phyloP scores from a whole-genome alignment of 345 rosid species.

The Brassica cretica region DNA sequence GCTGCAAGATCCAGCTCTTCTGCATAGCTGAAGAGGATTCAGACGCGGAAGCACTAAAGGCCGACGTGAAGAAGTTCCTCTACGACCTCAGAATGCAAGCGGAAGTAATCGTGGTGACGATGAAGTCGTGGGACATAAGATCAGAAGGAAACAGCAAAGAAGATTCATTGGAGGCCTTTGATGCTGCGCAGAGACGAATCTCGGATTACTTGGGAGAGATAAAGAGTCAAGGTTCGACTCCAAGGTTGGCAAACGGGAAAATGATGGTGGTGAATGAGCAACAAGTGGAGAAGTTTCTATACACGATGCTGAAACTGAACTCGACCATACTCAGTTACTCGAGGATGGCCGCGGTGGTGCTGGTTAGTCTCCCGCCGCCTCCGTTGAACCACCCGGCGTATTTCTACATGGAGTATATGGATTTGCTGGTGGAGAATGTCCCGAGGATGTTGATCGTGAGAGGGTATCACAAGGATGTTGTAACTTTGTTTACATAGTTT shows the following conservation, averaged over 20 bases:
- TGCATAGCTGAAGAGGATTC: slow-evolving; percentile 99
- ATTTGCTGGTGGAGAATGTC: slow-evolving; percentile 90
- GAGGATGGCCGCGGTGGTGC: slow-evolving; percentile 92
- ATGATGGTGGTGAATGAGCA: slow-evolving; percentile 75
- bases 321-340: slow-evolving; percentile 75
- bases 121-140: slow-evolving; percentile 89
- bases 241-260: slow-evolving; percentile 77
- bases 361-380: slow-evolving; percentile 67
- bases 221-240: slow-evolving; percentile 49
- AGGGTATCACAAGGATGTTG: slow-evolving; percentile 98
- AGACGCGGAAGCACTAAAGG: slow-evolving; percentile 90
- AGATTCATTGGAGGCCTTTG: slow-evolving; percentile 76
- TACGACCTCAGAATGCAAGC: slow-evolving; percentile 99
- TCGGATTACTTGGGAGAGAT: slow-evolving; percentile 63
- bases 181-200: slow-evolving; percentile 73
- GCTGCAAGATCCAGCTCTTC: slow-evolving; percentile 96
- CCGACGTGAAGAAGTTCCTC: slow-evolving; percentile 90
- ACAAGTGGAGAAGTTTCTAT: slow-evolving; percentile 63
- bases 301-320: slow-evolving; percentile 80
- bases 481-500: slow-evolving; percentile 83
- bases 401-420: slow-evolving; percentile 99
- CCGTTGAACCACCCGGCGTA: slow-evolving; percentile 78
- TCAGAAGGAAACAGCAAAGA: slow-evolving; percentile 63
- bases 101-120: slow-evolving; percentile 88
- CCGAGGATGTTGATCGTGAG: slow-evolving; percentile 93